A percentile compares a stretch with the other conserved stretches of the same genome.
Conservation (phyloP, 345 rosid species). For the Leavenworthia alabamica region DNA sequence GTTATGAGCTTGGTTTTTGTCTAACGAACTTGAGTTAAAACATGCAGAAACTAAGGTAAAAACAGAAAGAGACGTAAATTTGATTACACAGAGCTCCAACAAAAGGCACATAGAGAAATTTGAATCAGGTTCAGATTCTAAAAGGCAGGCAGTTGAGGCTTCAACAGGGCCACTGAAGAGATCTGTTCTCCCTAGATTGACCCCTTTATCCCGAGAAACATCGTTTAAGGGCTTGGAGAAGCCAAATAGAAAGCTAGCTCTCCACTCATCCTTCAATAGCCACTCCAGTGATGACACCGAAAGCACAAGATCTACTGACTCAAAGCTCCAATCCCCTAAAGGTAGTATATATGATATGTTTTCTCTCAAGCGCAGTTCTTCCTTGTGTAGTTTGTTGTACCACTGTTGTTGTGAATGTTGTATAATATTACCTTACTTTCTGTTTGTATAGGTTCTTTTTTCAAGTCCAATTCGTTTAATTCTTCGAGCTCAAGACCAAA, state of each 20-base stretch:
- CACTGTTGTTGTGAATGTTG: slow-evolving; percentile 1
- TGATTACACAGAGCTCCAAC: slow-evolving; percentile 34
- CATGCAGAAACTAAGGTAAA: slow-evolving; percentile 50
- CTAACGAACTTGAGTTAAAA: slow-evolving; percentile 23
- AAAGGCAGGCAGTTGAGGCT: slow-evolving; percentile 59
- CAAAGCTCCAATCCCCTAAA: slow-evolving; percentile 46
- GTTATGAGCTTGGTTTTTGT: slow-evolving; percentile 1
- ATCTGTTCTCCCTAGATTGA: slow-evolving; percentile 40
- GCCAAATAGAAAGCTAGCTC: slow-evolving; percentile 49
- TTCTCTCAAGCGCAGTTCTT: slow-evolving; percentile 1
- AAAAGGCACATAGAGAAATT: slow-evolving; percentile 51
- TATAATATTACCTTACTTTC: slow-evolving; percentile 8
- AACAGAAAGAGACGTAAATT: slow-evolving; percentile 25
- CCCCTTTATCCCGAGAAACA: slow-evolving; percentile 47
- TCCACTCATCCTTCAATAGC: slow-evolving; percentile 37
- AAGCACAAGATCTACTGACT: slow-evolving; percentile 38
- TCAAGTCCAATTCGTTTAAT: slow-evolving; percentile 72
- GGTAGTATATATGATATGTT: slow-evolving; percentile 36
- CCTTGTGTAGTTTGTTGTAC: slow-evolving; percentile 5
- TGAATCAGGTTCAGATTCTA: slow-evolving; percentile 40
- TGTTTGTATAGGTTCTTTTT: slow-evolving; percentile 50
- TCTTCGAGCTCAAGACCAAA: slow-evolving; percentile 51
- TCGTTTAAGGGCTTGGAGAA: slow-evolving; percentile 53
- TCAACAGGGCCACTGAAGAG: slow-evolving; percentile 53
- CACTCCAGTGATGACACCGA: slow-evolving; percentile 42